These are phyloP conservation scores for Aspergillus ochraceus DNA, from an alignment of 2,329 filamentous ascomycete genomes.

Conservation along the genomic window DNA sequence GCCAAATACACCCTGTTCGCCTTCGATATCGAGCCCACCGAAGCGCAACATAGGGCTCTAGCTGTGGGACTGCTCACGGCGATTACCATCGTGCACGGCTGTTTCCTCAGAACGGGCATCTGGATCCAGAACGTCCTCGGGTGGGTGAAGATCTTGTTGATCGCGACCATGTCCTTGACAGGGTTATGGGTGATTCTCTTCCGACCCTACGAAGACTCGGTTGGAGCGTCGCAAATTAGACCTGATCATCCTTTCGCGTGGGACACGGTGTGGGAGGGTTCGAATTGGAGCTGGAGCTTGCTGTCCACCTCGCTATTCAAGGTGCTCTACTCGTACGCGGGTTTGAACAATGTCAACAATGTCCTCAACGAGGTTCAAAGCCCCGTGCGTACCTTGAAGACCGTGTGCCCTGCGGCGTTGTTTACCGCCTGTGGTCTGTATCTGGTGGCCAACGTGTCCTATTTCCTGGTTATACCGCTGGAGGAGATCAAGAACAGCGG, in stretches of 20 bases:
- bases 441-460: constrained; percentile 64
- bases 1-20: constrained; percentile 66
- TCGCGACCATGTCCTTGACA: constrained; percentile 62
- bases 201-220: constrained; percentile 26
- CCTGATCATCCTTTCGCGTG: constrained; percentile 36
- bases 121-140: constrained; percentile 62
- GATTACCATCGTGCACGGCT: constrained; percentile 61
- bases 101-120: constrained; percentile 59
- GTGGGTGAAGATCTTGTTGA: constrained; percentile 62
- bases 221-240: background rate
- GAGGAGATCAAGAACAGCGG: constrained; percentile 67
- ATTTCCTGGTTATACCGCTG: constrained; percentile 65
- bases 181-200: constrained; percentile 60
- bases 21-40: constrained; percentile 52
- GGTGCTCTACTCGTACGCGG: constrained; percentile 69
- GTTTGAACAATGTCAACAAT: constrained; percentile 67
- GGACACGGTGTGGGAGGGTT: constrained; percentile 62
- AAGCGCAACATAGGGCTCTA: constrained; percentile 55
- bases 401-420: constrained; percentile 61
- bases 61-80: constrained; percentile 57
- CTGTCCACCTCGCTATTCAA: constrained; percentile 64
- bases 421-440: constrained; percentile 64
- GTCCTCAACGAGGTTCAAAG: constrained; percentile 71
- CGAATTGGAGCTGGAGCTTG: constrained; percentile 67
- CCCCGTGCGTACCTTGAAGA: constrained; percentile 64